Evolutionary conservation across 768 basidiomycete species (phyloP).

Genomic region (Boletus pseudo-olivaceus): DNA sequence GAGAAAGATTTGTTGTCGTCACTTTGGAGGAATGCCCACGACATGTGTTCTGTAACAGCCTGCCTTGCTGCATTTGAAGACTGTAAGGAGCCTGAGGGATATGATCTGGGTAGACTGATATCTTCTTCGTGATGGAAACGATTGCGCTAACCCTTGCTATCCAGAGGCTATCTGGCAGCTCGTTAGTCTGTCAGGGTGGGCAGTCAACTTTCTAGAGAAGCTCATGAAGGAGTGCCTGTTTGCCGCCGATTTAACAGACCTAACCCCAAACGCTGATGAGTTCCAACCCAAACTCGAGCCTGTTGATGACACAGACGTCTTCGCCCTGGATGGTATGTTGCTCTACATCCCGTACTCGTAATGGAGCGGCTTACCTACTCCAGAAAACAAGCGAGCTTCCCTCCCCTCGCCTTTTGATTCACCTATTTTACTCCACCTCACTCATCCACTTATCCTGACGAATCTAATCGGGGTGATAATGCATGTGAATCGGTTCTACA

Average conservation of each 20-base stretch:
- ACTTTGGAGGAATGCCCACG: constrained; percentile 61
- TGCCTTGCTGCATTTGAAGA: constrained; percentile 64
- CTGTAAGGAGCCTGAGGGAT: constrained; percentile 56
- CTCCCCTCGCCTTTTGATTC: constrained; percentile 26
- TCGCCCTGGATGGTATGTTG: constrained; percentile 23
- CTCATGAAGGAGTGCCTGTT: constrained; percentile 54
- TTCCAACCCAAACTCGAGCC: constrained; percentile 27
- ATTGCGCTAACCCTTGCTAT: constrained; percentile 5
- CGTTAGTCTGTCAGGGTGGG: constrained; percentile 58
- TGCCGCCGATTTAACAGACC: constrained; percentile 26
- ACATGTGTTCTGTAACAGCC: constrained; percentile 61
- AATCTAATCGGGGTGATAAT: constrained; percentile 47
- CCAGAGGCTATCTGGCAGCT: constrained; percentile 74
- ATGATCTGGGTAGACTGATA: constrained; percentile 55
- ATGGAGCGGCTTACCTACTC: constrained; percentile 36
- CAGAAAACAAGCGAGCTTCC: constrained; percentile 16
- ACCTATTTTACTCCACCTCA: constrained; percentile 53
- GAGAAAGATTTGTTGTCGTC: constrained; percentile 41
- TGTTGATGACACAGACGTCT: constrained; percentile 24
- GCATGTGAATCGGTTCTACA: constrained; percentile 59
- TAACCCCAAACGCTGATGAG: constrained; percentile 8
- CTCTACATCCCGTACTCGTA: constrained; percentile 32
- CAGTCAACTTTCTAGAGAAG: constrained; percentile 56
- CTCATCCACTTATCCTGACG: constrained; percentile 58
- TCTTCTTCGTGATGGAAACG: background rate